Evolutionary conservation across 1,284 basidiomycete genomes (phyloP), one percentile per base, ranked within the genome.

Genomic region (Papiliotrema flavescens): DNA sequence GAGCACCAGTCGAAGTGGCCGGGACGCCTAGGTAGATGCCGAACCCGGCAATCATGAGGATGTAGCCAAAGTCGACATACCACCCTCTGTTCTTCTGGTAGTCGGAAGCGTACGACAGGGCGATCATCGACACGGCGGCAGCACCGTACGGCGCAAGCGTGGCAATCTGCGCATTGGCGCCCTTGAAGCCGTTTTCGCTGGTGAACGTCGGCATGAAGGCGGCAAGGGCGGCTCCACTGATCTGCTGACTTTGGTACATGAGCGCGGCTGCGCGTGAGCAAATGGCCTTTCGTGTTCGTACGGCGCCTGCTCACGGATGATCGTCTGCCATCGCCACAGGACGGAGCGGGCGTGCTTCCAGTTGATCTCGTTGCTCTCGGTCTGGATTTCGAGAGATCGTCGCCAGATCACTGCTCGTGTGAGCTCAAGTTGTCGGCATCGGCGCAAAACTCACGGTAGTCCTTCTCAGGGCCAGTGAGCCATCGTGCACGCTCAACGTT

Each of bases 171-270:
- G 57, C 57, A 26, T 44, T 52, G 34, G 57, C 57, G n/a, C 57
- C 57, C 8, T 28, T 53, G 49, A 48, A 59, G 41, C 57, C 57
- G n/a, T 48, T 45, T 20, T 59, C 57, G 36, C 22, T 28, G 13
- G 46, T 53, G 19, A 59, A 40, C 28, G 57, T 59, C 2, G 57
- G 57, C 23, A 59, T 44, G 54, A 53, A 59, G 14, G 57, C 57
- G 15, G 43, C 52, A 5, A 59, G 24, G 17, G 51, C 57, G 4
- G 57, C 57, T 2, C 57, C 57, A 15, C 48, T 54, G 51, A 59
- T 32, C 11, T 50, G 50, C 8, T 23, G 23, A 24, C 28, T 45
- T 19, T 24, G 20, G 24, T 55, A 55, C 40, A 47, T 55, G 40
- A 55, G 28, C 13, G 47, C 48, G 28, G 53, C 47, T 48, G 15